phyloP scores from a whole-genome alignment of 2,329 filamentous ascomycete genomes.

The Fusarium mexicanum region DNA sequence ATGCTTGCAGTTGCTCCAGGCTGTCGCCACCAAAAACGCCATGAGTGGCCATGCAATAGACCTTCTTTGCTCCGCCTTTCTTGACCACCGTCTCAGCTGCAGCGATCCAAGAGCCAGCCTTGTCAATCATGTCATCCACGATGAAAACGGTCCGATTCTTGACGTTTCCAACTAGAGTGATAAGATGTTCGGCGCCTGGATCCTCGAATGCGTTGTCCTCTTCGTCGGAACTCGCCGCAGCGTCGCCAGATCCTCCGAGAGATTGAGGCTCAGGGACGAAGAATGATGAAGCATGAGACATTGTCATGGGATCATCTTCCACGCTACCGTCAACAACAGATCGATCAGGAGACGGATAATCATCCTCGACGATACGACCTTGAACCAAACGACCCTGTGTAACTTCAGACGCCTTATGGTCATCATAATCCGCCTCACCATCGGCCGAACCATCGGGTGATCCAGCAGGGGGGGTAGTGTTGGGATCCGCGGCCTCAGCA shows the following conservation, averaged over 20 bases:
- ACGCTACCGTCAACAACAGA: conserved; percentile 75
- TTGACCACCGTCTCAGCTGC: conserved; percentile 97
- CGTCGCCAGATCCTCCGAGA: conserved; percentile 86
- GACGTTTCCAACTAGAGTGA: conserved; percentile 97
- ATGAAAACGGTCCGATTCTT: conserved; percentile 89
- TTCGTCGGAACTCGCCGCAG: conserved; percentile 84
- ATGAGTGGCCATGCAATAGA: conserved; percentile 98
- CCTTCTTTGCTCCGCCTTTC: conserved; percentile 87
- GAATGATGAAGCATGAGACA: conserved; percentile 82
- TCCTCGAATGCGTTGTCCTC: conserved; percentile 91
- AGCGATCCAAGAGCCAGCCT: conserved; percentile 95
- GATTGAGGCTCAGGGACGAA: conserved; percentile 75
- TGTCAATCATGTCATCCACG: conserved; percentile 99
- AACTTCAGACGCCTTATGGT: conserved; percentile 86
- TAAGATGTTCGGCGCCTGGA: conserved; percentile 87
- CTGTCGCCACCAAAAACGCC: conserved; percentile 92
- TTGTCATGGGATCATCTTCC: conserved; percentile 83
- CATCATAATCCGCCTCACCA: conserved; percentile 69
- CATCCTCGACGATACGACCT: conserved; percentile 94
- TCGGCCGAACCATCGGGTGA: conserved; percentile 44
- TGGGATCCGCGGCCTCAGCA: conserved; percentile 20
- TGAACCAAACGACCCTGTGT: conserved; percentile 91
- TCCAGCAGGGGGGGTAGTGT: conserved; percentile 34
- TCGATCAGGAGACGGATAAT: conserved; percentile 81
- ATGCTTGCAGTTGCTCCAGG: conserved; percentile 88